phyloP scores from a whole-genome alignment of 306 rosid species.

The Fragaria iinumae region DNA sequence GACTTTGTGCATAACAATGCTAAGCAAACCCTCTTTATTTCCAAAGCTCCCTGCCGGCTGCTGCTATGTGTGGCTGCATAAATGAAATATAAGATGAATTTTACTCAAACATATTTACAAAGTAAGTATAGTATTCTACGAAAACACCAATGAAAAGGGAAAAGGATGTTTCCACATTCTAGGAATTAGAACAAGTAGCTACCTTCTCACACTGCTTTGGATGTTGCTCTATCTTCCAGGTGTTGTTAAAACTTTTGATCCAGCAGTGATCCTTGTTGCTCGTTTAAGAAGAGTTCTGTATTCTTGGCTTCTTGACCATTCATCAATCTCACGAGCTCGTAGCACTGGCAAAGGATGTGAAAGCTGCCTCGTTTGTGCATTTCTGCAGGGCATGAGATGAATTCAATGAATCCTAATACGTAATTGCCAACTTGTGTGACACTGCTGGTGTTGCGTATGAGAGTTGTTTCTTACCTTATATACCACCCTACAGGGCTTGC shows the following conservation, averaged over 20 bases:
- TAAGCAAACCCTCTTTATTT: neutral
- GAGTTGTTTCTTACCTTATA: constrained; percentile 54
- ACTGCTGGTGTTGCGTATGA: neutral
- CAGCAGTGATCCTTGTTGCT: constrained; percentile 39
- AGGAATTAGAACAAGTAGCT: neutral
- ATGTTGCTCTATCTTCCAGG: constrained; percentile 20
- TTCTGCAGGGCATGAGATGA: constrained; percentile 46
- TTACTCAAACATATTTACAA: neutral
- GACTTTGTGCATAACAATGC: constrained; percentile 7
- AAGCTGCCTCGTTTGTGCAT: constrained; percentile 92
- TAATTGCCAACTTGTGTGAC: constrained; percentile 1
- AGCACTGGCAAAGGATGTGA: constrained; percentile 93
- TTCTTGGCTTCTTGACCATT: constrained; percentile 80
- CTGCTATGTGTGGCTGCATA: neutral
- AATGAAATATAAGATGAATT: neutral
- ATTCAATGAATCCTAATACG: constrained; percentile 18
- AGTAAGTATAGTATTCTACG: neutral
- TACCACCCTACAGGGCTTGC: constrained; percentile 97
- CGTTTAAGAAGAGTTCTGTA: constrained; percentile 62
- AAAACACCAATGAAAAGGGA: neutral
- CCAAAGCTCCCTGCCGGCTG: neutral
- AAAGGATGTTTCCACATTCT: neutral
- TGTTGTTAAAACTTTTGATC: constrained; percentile 13
- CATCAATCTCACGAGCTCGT: constrained; percentile 94
- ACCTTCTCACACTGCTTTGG: constrained; percentile 23